Base-by-base conservation (phyloP, 371 early-diverging fungal genomes). In the Phascolomyces articulosus region DNA sequence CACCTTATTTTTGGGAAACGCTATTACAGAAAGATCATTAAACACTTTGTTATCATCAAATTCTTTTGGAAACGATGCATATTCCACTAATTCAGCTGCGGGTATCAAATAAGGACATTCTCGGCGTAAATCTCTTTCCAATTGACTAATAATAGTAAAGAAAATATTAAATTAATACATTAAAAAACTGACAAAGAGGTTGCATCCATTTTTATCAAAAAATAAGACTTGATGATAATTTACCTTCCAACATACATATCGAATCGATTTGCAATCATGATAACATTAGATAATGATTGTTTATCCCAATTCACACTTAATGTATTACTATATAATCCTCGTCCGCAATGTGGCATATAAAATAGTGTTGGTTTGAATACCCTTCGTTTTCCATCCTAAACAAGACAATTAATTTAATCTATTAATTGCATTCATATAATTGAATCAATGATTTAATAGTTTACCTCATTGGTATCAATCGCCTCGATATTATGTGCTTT, bases 291-390 rank as follows among this genome's bases (percentile, higher is more conserved):
- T 31, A 87, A 63, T 13, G 67, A 62, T 1, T 74, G 51, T 4
- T 55, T 55, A 8, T 66, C 71, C 87, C 88, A 87, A 58, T 91
- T 91, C 8, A 82, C 73, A 47, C 82, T 80, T 9, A 91, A 54
- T 2, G 89, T 83, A 54, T 84, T 85, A 28, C 83, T 85, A 57
- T 91, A 91, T 6, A 89, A 71, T 8, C 79, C 79, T 51, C 84
- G 76, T 11, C 84, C 84, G 66, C 91, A 91, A 71, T 91, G 91
- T 0, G 91, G 91, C 90, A 91, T 91, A 61, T 87, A 91, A 60
- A 89, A 83, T 4, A 89, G 62, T 2, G 89, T 87, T 1, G 75
- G 69, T 11, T 61, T 53, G 15, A n/a, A 56, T 21, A 73, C 69
- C 10, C 64, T 34, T 23, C 76, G 63, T 24, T 65, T 67, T 38